These are phyloP conservation scores for Meyerozyma sp. DNA, from an alignment of 1,139 yeast species.

Conservation along the genomic window DNA sequence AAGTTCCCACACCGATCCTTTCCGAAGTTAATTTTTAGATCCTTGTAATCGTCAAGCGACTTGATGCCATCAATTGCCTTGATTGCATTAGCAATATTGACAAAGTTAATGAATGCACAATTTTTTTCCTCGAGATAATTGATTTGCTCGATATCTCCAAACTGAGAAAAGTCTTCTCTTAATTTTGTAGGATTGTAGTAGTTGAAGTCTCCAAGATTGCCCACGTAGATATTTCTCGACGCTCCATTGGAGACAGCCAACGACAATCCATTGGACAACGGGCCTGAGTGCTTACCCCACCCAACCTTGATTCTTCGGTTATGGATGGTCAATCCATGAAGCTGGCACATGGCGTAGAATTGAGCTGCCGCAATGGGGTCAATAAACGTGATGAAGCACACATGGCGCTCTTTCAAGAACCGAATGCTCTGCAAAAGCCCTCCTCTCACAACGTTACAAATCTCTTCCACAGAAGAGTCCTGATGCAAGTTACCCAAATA, in stretches of 20 bases:
- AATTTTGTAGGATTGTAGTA: conserved; percentile 55
- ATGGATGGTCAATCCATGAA: conserved; percentile 78
- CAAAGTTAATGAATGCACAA: conserved; percentile 78
- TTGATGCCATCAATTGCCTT: conserved; percentile 66
- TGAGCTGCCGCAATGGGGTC: conserved; percentile 93
- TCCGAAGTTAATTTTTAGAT: conserved; percentile 74
- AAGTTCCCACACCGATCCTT: conserved; percentile 90
- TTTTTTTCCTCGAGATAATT: conserved; percentile 74
- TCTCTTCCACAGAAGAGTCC: conserved; percentile 82
- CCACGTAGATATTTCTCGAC: conserved; percentile 84
- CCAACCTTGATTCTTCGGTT: conserved; percentile 81
- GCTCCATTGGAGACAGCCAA: conserved; percentile 94
- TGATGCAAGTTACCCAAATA: conserved; percentile 85
- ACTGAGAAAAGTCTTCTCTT: conserved; percentile 59
- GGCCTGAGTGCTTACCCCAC: conserved; percentile 96
- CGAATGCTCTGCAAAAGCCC: conserved; percentile 76
- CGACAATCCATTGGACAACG: conserved; percentile 73
- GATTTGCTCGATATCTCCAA: conserved; percentile 79
- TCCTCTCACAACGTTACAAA: conserved; percentile 91
- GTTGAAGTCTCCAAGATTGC: conserved; percentile 46
- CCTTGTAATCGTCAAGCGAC: conserved; percentile 33
- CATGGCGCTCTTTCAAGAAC: conserved; percentile 73
- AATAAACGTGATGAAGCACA: conserved; percentile 87
- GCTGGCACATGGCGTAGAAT: conserved; percentile 81
- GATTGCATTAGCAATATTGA: conserved; percentile 76